Evolutionary conservation across 179 eudicot genomes (phyloP), one percentile per base, ranked within the genome.

Genomic region (Nepenthes alata): DNA sequence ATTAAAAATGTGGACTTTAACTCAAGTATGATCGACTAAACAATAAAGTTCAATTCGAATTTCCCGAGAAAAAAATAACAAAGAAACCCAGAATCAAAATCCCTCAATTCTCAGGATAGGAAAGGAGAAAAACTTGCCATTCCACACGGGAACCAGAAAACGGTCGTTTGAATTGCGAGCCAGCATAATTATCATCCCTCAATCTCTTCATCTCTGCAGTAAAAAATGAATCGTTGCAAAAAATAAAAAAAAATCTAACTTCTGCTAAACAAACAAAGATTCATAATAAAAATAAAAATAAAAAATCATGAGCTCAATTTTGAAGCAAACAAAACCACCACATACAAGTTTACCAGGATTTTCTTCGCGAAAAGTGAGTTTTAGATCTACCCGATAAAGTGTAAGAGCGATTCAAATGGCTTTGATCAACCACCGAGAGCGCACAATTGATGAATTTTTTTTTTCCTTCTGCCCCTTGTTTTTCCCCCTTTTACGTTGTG

Each of bases 201-300:
- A 80, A 78, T 76, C 98, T 83, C 89, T 89, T 91, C 98, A 91
- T 89, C 45, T 64, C 89, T 77, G 74, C 65, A 39, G 25, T 25
- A 25, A 25, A 25, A 25, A 25, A 25, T 25, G 25, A 25, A 25
- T 25, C 25, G 25, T 25, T 25, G 25, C 25, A 25, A 25, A 57
- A 47, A 51, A 67, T 4, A 7, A 41, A 41, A 41, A 41, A 41
- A 4, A 41, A 4, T 41, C 8, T 41, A 41, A 41, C 45, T 41
- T 41, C 6, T 7, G 45, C 8, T 41, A 41, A 41, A 0, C 45
- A 41, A 41, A 4, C 0, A 41, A 4, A 7, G 45, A 41, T 41
- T 41, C 45, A 7, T 41, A 41, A 41, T 7, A 7, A 7, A 41
- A 39, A 39, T 2, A 6, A 3, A 41, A 41, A 41, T 0, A 2